Evolutionary conservation across 169 alveolate species (phyloP), one percentile per base, ranked within the genome.

Genomic region (Besnoitia besnoiti): DNA sequence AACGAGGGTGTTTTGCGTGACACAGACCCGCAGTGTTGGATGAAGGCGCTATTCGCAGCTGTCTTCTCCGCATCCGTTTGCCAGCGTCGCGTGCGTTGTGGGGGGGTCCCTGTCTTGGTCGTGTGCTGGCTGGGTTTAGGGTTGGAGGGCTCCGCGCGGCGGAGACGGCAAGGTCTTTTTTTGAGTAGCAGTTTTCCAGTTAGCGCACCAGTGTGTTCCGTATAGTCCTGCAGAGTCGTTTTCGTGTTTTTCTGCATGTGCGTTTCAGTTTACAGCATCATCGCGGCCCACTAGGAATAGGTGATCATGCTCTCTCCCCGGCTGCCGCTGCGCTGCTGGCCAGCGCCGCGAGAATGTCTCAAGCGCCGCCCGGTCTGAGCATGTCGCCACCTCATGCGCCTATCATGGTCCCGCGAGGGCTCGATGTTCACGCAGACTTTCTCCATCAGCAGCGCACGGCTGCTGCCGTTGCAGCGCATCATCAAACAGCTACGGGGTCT

Each of bases 291-390:
- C 24, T 73, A 73, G 82, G 82, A 10, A 42, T 73, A 10, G 46
- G 46, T 37, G 82, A 16, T 10, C 82, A 73, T 1, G n/a, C 40
- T 1, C 24, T 73, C 2, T 42, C 82, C n/a, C 46, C 82, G 8
- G 39, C 82, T 21, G 82, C 82, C 27, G 82, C 82, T n/a, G 82
- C 82, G 27, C n/a, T 73, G 47, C 46, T 73, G 16, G 82, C 82
- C 8, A 73, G 39, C 21, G 82, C 82, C 24, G n/a, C 82, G 46
- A 73, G 46, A 42, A 39, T 73, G 3, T 73, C 82, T 16, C 47
- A 37, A 10, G 46, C 44, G 44, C 47, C 82, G 16, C 82, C 82
- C n/a, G 47, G 47, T 8, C 82, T 37, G 27, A 42, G 82, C 44
- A 19, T 73, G 8, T 37, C 82, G 1, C 46, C 82, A 39, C 44